A percentile compares a stretch with the other conserved stretches of the same genome.
Evolutionary conservation across 2,329 filamentous ascomycete genomes (phyloP).

Genomic region (Exserohilum rostratum): DNA sequence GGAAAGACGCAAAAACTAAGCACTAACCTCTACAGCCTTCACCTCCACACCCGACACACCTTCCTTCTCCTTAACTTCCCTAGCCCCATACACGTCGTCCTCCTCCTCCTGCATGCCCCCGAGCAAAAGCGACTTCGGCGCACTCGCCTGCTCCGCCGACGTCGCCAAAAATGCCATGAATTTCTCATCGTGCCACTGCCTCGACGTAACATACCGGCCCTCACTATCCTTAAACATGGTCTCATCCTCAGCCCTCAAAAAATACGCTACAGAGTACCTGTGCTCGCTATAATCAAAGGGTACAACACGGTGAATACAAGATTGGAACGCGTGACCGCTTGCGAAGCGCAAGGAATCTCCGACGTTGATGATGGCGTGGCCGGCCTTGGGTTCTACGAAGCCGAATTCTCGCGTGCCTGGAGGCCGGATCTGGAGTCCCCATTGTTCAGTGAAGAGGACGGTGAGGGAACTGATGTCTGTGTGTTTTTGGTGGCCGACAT

Average conservation of each 20-base stretch:
- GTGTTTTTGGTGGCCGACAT: slow-evolving; percentile 41
- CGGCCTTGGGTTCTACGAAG: slow-evolving; percentile 58
- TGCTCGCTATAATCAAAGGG: slow-evolving; percentile 60
- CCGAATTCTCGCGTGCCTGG: slow-evolving; percentile 52
- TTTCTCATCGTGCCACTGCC: slow-evolving; percentile 44
- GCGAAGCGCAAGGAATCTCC: slow-evolving; percentile 65
- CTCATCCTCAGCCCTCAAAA: slow-evolving; percentile 63
- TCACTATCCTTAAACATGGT: slow-evolving; percentile 62
- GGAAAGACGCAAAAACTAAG: not conserved
- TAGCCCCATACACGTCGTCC: slow-evolving; percentile 3
- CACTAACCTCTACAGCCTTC: slow-evolving; percentile 7
- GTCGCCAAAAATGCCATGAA: slow-evolving; percentile 38
- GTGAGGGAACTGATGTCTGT: slow-evolving; percentile 43
- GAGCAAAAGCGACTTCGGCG: slow-evolving; percentile 11
- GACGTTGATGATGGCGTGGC: slow-evolving; percentile 63
- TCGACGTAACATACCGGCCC: slow-evolving; percentile 60
- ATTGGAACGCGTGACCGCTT: slow-evolving; percentile 60
- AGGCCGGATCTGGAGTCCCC: slow-evolving; percentile 63
- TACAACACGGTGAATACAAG: slow-evolving; percentile 64
- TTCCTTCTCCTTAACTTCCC: not conserved
- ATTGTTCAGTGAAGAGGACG: slow-evolving; percentile 59
- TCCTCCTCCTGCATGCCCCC: slow-evolving; percentile 14
- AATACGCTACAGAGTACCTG: slow-evolving; percentile 66
- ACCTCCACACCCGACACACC: slow-evolving; percentile 7
- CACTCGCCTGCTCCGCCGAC: slow-evolving; percentile 11